phyloP scores from a whole-genome alignment of 345 rosid species.

The Eucalyptus albens region DNA sequence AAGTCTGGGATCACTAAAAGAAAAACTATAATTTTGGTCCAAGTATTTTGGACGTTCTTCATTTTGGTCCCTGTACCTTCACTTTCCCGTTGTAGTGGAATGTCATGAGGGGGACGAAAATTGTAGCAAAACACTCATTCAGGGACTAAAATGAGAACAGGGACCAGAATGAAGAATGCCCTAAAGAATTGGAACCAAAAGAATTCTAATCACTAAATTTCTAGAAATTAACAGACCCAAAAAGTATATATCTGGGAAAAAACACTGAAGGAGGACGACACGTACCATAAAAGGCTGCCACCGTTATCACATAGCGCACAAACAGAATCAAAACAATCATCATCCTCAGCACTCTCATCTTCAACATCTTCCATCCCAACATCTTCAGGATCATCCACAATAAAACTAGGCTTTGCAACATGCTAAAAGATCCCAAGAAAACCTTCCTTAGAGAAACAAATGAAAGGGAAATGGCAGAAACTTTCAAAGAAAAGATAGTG shows the following conservation, averaged over 20 bases:
- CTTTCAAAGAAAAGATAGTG: not conserved
- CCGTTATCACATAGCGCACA: constrained; percentile 93
- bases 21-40: not conserved
- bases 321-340: constrained; percentile 46
- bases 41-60: not conserved
- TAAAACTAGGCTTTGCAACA: constrained; percentile 24
- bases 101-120: not conserved
- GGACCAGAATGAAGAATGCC: not conserved
- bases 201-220: not conserved
- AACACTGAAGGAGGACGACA: not conserved
- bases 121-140: not conserved
- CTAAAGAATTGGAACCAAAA: not conserved
- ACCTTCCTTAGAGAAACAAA: constrained; percentile 1
- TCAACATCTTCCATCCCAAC: constrained; percentile 18
- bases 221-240: not conserved
- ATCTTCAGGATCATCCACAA: constrained; percentile 46
- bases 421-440: constrained; percentile 27
- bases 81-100: not conserved
- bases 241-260: not conserved
- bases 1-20: not conserved
- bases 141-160: not conserved
- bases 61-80: not conserved
- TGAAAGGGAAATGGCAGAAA: not conserved
- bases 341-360: constrained; percentile 29
- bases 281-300: constrained; percentile 65